Evolutionary conservation across 805 yeast genomes (phyloP), one percentile per base, ranked within the genome.

Genomic region (Barnettozyma populi): DNA sequence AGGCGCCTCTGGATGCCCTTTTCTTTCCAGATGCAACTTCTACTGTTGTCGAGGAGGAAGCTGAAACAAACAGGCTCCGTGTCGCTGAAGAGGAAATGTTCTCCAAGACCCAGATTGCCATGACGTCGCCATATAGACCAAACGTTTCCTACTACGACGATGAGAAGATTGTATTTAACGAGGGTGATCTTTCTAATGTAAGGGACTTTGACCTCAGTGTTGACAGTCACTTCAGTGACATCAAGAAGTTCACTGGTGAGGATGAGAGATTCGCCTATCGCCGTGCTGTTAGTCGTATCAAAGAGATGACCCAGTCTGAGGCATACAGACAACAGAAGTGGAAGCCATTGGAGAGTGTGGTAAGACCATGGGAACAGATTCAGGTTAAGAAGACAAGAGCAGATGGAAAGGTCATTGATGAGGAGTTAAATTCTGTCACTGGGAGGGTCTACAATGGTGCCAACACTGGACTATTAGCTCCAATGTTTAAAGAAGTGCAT

Each of bases 191-290:
- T 7, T 46, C 62, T 35, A 49, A 54, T 31, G 43, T 47, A 14
- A 32, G 50, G 21, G 50, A 23, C 41, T 54, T 54, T 34, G 60
- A 54, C 25, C 49, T 54, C 18, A 46, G 51, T 47, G 64, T 35
- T 5, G 49, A 49, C 9, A 45, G 65, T 10, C 69, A 79, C 55
- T 79, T 71, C 54, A 69, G 74, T 13, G 71, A 80, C 44, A 60
- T 73, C 18, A 67, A 70, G 10, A 79, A 80, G 9, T 84, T 84
- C 56, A 84, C 89, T 0, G 90, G 90, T 21, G 88, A 84, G 56
- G 90, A 84, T 63, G 90, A 84, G 59, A 74, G 74, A 65, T 84
- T 84, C 64, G 89, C 90, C 3, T 84, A 75, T 57, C 79, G 78
- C 52, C 66, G 90, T 53, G 90, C 90, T 0, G 81, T 83, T 1